Evolutionary conservation across 345 rosid species (phyloP).

Genomic region (Arabidopsis arenosa): DNA sequence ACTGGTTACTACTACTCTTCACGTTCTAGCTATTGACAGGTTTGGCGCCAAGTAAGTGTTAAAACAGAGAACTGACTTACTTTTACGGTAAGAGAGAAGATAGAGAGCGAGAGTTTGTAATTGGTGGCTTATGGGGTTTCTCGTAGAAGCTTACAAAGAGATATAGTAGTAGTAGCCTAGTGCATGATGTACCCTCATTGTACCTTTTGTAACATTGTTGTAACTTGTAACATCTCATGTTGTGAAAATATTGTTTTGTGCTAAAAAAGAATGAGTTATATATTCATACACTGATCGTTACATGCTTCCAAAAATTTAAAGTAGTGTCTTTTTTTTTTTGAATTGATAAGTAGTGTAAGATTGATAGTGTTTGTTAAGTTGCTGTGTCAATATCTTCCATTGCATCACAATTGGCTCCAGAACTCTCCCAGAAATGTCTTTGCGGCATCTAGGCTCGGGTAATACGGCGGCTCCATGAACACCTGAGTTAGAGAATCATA

Average conservation of each 20-base stretch:
- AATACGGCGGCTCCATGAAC: conserved; percentile 84
- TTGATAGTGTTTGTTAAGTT: not conserved
- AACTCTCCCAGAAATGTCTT: conserved; percentile 90
- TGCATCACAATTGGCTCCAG: conserved; percentile 49
- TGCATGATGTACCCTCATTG: conserved; percentile 24
- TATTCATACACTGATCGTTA: conserved; percentile 24
- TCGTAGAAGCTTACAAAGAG: conserved; percentile 15
- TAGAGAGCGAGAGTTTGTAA: not conserved
- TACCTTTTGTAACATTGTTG: conserved; percentile 32
- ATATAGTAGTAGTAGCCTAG: conserved; percentile 23
- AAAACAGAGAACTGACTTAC: conserved; percentile 4
- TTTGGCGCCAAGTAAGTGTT: not conserved
- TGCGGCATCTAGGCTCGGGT: conserved; percentile 92
- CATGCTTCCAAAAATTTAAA: conserved; percentile 20
- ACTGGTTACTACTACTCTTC: conserved; percentile 38
- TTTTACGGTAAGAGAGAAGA: not conserved
- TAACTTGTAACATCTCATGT: conserved; percentile 4
- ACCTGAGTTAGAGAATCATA: conserved; percentile 71
- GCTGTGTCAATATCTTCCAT: conserved; percentile 34
- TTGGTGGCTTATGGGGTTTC: not conserved
- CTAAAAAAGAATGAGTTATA: conserved; percentile 7
- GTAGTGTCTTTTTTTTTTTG: too few relatives aligned
- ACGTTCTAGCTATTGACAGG: conserved; percentile 8
- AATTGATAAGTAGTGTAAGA: conserved; percentile 13
- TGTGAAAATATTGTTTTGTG: not conserved